Evolutionary conservation across 2,329 filamentous ascomycete species (phyloP).

Genomic region (Macrophomina pseudophaseolina): DNA sequence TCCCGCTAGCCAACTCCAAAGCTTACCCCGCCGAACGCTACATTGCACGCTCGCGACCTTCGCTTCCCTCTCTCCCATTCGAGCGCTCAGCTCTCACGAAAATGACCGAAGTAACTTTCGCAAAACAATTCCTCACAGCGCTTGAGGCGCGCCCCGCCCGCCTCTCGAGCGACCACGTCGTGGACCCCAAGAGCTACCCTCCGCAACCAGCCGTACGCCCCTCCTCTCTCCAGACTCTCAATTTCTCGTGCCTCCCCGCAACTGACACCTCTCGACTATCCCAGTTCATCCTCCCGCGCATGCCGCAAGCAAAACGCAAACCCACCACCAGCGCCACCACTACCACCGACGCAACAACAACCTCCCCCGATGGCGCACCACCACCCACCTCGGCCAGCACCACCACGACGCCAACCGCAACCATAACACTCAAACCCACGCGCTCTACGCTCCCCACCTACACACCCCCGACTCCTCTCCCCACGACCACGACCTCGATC

Average conservation of each 20-base stretch:
- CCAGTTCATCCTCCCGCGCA: conserved; percentile 70
- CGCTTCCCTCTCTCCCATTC: neutral
- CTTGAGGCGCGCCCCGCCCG: conserved; percentile 81
- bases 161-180: conserved; percentile 87
- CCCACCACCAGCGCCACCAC: conserved; percentile 60
- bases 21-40: neutral
- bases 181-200: conserved; percentile 80
- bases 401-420: conserved; percentile 38
- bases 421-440: conserved; percentile 73
- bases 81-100: conserved; percentile 27
- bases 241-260: conserved; percentile 42
- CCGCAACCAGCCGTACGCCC: conserved; percentile 73
- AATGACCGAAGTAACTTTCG: conserved; percentile 75
- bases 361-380: conserved; percentile 17
- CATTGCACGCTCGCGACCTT: neutral
- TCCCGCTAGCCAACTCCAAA: neutral
- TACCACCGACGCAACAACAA: conserved; percentile 53
- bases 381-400: conserved; percentile 28
- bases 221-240: neutral
- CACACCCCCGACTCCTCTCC: conserved; percentile 65
- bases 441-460: conserved; percentile 62
- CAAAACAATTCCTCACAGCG: conserved; percentile 78
- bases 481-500: conserved; percentile 70
- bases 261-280: neutral
- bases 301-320: conserved; percentile 42